Percentiles rank a stretch among this genome's conserved stretches.
These are phyloP conservation scores for Cadophora malorum DNA, from an alignment of 2,329 filamentous ascomycete species.

Conservation along the genomic window DNA sequence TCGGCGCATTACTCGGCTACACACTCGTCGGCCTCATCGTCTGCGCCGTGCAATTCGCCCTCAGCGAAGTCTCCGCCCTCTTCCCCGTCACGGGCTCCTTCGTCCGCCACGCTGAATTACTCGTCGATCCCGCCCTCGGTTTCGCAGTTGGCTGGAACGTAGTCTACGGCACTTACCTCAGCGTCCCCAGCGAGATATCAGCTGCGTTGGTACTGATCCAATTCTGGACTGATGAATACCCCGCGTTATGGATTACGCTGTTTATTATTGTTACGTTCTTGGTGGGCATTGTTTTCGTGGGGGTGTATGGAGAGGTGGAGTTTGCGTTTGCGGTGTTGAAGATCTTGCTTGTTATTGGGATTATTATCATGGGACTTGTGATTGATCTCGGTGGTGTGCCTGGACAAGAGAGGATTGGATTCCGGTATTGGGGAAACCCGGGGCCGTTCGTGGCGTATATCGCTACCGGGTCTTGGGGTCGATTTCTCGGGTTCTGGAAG, in stretches of 20 bases:
- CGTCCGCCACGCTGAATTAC: constrained; percentile 45
- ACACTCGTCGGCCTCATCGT: constrained; percentile 46
- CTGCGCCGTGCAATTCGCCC: constrained; percentile 53
- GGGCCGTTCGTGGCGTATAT: constrained; percentile 72
- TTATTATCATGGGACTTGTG: constrained; percentile 51
- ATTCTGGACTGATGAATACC: constrained; percentile 66
- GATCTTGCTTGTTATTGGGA: constrained; percentile 65
- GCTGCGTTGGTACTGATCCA: constrained; percentile 67
- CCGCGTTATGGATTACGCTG: constrained; percentile 50
- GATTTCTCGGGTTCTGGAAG: constrained; percentile 58
- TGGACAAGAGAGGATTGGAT: constrained; percentile 62
- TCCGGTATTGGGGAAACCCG: constrained; percentile 56
- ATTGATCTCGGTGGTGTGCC: constrained; percentile 62
- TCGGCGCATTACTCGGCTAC: constrained; percentile 50
- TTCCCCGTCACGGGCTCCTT: constrained; percentile 47
- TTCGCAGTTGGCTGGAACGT: constrained; percentile 45
- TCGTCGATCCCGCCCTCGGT: constrained; percentile 47
- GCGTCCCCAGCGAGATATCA: constrained; percentile 59
- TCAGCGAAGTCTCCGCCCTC: constrained; percentile 46
- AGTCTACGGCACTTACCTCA: constrained; percentile 43
- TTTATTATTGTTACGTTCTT: constrained; percentile 48
- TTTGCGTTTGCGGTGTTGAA: constrained; percentile 61
- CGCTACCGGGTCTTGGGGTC: constrained; percentile 60
- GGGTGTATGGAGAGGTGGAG: constrained; percentile 58
- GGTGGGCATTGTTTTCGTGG: constrained; percentile 47